A percentile compares a stretch with the other conserved stretches of the same genome.
phyloP scores from a whole-genome alignment of 164 flowering plant species.

The Aristolochia californica region DNA sequence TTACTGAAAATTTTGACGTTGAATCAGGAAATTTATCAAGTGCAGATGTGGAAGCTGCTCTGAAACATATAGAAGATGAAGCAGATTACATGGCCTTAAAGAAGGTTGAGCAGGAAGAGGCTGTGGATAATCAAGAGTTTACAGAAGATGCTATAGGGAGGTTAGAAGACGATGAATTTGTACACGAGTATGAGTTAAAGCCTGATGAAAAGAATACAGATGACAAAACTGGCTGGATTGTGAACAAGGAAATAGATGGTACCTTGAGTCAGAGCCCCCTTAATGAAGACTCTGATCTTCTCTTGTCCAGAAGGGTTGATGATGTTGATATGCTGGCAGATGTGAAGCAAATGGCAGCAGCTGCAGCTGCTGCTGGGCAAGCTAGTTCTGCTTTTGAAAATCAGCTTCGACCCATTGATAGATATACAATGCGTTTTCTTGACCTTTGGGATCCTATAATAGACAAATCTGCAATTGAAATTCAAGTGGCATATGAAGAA shows the following conservation, averaged over 20 bases:
- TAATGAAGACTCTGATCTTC: constrained; percentile 44
- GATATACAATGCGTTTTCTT: constrained; percentile 82
- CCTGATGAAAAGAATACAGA: constrained; percentile 43
- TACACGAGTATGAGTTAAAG: constrained; percentile 67
- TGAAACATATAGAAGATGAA: constrained; percentile 90
- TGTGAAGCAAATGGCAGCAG: constrained; percentile 93
- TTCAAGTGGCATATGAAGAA: constrained; percentile 62
- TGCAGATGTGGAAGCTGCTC: constrained; percentile 95
- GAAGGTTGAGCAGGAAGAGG: constrained; percentile 93
- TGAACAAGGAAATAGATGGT: constrained; percentile 22
- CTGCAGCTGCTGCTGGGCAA: constrained; percentile 92
- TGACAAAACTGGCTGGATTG: constrained; percentile 27
- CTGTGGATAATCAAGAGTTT: constrained; percentile 95
- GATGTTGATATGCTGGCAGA: constrained; percentile 89
- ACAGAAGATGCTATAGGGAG: constrained; percentile 76
- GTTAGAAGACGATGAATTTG: constrained; percentile 82
- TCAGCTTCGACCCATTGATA: constrained; percentile 90
- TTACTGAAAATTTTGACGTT: constrained; percentile 13
- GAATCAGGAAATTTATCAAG: constrained; percentile 43
- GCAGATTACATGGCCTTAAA: constrained; percentile 99
- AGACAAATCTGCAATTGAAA: constrained; percentile 58
- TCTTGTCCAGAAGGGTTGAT: constrained; percentile 49
- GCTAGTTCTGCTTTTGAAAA: constrained; percentile 71
- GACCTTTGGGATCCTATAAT: constrained; percentile 92
- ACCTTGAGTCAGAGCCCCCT: constrained; percentile 21